phyloP scores from a whole-genome alignment of 768 basidiomycete genomes.

The Nidularia pulvinata region DNA sequence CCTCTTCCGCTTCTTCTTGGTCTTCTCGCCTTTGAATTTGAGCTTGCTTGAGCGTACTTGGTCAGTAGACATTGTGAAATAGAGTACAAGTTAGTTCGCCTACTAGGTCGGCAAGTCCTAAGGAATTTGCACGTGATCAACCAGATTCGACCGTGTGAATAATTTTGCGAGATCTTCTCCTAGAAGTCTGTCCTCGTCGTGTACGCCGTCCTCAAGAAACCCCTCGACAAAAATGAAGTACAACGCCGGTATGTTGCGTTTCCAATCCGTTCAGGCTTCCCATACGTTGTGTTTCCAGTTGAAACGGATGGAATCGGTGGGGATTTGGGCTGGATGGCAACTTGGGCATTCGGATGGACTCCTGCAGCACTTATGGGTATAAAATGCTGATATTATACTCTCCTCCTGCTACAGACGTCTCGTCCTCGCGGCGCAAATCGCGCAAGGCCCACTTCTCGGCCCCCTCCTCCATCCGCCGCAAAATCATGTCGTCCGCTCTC shows the following conservation, averaged over 20 bases:
- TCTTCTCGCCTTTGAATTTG: slow-evolving; percentile 89
- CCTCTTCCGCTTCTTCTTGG: slow-evolving; percentile 79
- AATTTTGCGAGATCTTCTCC: slow-evolving; percentile 8
- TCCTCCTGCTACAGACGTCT: slow-evolving; percentile 57
- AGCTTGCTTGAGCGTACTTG: slow-evolving; percentile 74
- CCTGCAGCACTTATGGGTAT: slow-evolving; percentile 6
- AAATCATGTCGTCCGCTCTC: slow-evolving; percentile 97
- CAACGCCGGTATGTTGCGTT: slow-evolving; percentile 71
- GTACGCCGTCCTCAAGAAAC: slow-evolving; percentile 61
- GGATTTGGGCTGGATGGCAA: slow-evolving; percentile 56
- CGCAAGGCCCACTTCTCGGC: slow-evolving; percentile 98
- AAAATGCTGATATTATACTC: slow-evolving; percentile 26
- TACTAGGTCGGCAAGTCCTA: too few species aligned
- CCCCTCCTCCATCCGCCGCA: slow-evolving; percentile 92
- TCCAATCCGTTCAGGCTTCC: slow-evolving; percentile 14
- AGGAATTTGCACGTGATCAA: too few species aligned
- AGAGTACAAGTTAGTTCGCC: too few species aligned
- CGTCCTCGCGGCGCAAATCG: slow-evolving; percentile 95
- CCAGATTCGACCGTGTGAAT: slow-evolving; percentile 32
- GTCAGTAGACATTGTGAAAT: slow-evolving; percentile 10
- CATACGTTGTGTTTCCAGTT: slow-evolving; percentile 18
- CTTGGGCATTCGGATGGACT: slow-evolving; percentile 37
- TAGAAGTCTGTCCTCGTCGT: slow-evolving; percentile 40
- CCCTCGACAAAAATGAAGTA: slow-evolving; percentile 65
- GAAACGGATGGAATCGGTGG: slow-evolving; percentile 18